A percentile compares a stretch with the other conserved stretches of the same genome.
Conservation (phyloP, 768 basidiomycete genomes). For the Auriculariales sp. region DNA sequence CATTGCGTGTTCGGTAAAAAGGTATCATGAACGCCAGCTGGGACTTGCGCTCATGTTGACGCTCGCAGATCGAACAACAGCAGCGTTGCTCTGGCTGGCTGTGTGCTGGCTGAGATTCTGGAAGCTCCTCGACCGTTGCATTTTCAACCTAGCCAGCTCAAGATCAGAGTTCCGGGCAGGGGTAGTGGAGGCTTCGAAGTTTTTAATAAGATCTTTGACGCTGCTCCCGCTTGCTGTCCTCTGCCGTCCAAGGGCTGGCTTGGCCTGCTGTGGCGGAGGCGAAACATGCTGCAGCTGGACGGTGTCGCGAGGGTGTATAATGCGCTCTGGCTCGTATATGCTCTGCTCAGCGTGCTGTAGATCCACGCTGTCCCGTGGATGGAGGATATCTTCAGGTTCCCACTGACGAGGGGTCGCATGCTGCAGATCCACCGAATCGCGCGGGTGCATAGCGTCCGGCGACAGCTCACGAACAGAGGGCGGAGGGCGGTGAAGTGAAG, state of each 20-base stretch:
- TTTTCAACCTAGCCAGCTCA: not conserved
- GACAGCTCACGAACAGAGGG: not conserved
- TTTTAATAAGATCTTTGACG: constrained; percentile 56
- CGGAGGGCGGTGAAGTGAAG: not conserved
- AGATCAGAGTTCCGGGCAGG: not conserved
- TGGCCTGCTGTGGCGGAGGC: constrained; percentile 17
- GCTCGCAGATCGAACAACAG: no score
- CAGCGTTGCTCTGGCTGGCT: no score
- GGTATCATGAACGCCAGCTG: no score
- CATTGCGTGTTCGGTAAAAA: no score
- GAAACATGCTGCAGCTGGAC: constrained; percentile 39
- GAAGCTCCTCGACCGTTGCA: not conserved
- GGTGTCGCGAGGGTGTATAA: constrained; percentile 11
- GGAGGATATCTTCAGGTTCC: not conserved
- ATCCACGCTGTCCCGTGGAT: not conserved
- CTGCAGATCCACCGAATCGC: not conserved
- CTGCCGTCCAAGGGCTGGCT: constrained; percentile 15
- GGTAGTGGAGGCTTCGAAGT: constrained; percentile 30
- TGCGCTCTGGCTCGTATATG: not conserved
- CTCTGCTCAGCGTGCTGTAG: not conserved
- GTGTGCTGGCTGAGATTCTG: no score
- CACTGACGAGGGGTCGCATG: not conserved
- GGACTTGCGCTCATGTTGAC: no score
- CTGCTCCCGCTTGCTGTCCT: constrained; percentile 53
- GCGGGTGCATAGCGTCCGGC: not conserved